phyloP scores from a whole-genome alignment of 768 basidiomycete species.

The Albatrellus ellisii region DNA sequence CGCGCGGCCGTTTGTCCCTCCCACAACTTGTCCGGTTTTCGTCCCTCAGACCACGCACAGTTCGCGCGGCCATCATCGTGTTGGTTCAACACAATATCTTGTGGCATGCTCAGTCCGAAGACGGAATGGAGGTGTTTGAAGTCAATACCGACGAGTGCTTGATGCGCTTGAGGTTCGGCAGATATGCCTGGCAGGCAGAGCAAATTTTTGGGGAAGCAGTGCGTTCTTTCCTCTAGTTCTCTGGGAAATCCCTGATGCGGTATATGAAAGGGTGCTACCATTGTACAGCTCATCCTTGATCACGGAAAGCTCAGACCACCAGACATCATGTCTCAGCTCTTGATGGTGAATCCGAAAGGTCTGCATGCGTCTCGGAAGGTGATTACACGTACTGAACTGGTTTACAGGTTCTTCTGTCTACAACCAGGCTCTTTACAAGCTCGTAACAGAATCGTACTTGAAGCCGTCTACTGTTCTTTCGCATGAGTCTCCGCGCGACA shows the following conservation, averaged over 20 bases:
- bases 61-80: constrained; percentile 59
- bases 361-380: neutral
- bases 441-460: constrained; percentile 63
- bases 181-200: constrained; percentile 64
- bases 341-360: constrained; percentile 48
- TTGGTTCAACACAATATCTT: constrained; percentile 87
- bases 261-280: constrained; percentile 49
- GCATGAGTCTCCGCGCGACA: constrained; percentile 71
- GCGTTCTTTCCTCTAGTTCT: constrained; percentile 20
- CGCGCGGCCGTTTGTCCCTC: constrained; percentile 70
- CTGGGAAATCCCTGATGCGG: neutral
- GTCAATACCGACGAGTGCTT: constrained; percentile 78
- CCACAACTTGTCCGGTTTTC: constrained; percentile 58
- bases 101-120: constrained; percentile 67
- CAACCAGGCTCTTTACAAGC: constrained; percentile 48
- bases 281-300: constrained; percentile 65
- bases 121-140: constrained; percentile 69
- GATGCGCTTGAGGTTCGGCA: constrained; percentile 69
- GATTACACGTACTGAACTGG: constrained; percentile 10
- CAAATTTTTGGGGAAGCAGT: constrained; percentile 61
- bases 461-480: constrained; percentile 69
- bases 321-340: constrained; percentile 47
- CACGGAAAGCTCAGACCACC: constrained; percentile 76
- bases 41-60: constrained; percentile 47
- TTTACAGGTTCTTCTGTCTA: constrained; percentile 30